These are phyloP conservation scores for Pyricularia sp. DNA, from an alignment of 2,329 filamentous ascomycete genomes.

Conservation along the genomic window DNA sequence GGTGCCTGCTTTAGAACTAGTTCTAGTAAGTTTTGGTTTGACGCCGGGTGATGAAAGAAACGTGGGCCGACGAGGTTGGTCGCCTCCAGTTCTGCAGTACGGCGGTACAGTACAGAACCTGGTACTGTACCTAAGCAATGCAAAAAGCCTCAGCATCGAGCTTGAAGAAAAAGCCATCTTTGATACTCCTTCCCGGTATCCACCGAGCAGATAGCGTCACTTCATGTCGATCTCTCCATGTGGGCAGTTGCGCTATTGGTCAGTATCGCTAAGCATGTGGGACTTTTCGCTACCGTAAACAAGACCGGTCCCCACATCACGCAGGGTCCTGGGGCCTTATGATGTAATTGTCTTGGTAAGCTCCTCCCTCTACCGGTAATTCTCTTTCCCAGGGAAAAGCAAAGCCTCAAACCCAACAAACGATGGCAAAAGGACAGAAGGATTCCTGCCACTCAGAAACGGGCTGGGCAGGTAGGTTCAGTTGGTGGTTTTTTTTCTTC, in stretches of 20 bases:
- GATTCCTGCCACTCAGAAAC: not conserved
- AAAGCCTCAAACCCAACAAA: not conserved
- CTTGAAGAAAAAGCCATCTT: not conserved
- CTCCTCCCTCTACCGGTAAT: not conserved
- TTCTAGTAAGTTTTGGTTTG: not conserved
- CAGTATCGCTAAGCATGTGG: not conserved
- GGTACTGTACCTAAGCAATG: no score
- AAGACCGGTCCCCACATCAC: not conserved
- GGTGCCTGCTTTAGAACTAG: not conserved
- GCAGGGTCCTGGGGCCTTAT: not conserved
- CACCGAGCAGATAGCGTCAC: constrained; percentile 4
- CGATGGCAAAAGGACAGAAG: not conserved
- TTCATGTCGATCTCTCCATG: not conserved
- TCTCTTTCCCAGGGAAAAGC: not conserved
- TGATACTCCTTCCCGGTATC: not conserved
- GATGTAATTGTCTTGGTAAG: not conserved
- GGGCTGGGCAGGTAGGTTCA: no score
- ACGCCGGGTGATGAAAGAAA: not conserved
- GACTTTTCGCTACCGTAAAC: not conserved
- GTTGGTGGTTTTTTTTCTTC: no score
- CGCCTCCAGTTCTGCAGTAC: no score
- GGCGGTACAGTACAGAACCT: no score
- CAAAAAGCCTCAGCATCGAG: not conserved
- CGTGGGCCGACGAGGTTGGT: not conserved
- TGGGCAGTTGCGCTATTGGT: not conserved